Base-by-base conservation (phyloP, 805 yeast genomes). In the Millerozyma miso region DNA sequence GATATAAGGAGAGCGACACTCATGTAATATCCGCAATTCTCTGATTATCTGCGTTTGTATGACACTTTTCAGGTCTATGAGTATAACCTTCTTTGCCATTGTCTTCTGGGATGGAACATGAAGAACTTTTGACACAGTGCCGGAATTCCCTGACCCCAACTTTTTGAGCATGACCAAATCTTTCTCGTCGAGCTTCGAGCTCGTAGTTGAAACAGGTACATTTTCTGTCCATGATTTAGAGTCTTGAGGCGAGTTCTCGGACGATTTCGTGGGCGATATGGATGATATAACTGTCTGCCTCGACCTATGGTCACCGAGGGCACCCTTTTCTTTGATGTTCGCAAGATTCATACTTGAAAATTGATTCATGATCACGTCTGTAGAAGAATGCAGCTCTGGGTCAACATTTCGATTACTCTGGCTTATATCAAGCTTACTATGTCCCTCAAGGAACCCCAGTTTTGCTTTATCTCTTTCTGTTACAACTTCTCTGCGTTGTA, bases 131-230 rank as follows among this genome's bases (percentile, higher is more conserved):
- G 85, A 71, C 2, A 93, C 99, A 1, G 88, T 81, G 2, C 99
- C 99, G 10, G 96, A 88, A 59, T 88, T 90, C 10, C 99, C 99
- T 20, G 88, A 76, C 7, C 99, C 99, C 39, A 93, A 71, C 47
- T 81, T 81, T 46, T 87, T 81, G 40, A 93, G 60, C 29, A 81
- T 79, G 13, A 89, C 78, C 19, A 93, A 63, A 55, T 93, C 97
- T 35, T 80, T 80, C 48, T 58, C 65, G 40, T 59, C 57, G 29
- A 70, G 53, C 35, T 54, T 58, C 13, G 60, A 38, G 2, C 66
- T 46, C 1, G 71, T 65, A 19, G 74, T 61, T 19, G 67, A 56
- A 12, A 64, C 49, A 2, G 73, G 73, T 16, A 68, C 55, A 14
- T 52, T 39, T 15, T 46, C 43, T 13, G 42, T 48, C 5, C 51